A percentile compares a stretch with the other conserved stretches of the same genome.
Conservation (phyloP, 495 filamentous ascomycete species). For the Lentithecium fluviatile region DNA sequence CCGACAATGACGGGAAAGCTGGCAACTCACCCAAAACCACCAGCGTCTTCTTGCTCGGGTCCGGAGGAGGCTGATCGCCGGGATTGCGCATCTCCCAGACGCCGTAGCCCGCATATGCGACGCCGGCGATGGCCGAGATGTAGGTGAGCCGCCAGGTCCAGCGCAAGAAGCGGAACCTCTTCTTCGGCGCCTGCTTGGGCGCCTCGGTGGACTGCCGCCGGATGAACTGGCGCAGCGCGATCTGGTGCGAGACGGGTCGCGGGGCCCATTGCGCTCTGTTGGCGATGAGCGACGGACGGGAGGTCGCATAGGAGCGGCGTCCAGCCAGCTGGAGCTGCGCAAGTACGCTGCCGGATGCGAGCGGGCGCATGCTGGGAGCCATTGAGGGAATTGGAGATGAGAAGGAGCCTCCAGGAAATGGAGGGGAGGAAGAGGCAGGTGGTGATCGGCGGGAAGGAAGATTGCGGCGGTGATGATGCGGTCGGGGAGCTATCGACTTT, state of each 20-base stretch:
- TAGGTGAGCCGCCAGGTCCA: slow-evolving; percentile 79
- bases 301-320: slow-evolving; percentile 30
- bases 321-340: slow-evolving; percentile 30
- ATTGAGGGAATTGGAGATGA: slow-evolving; percentile 12
- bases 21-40: slow-evolving; percentile 80
- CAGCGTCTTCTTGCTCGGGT: slow-evolving; percentile 92
- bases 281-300: slow-evolving; percentile 26
- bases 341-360: slow-evolving; percentile 18
- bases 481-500: slow-evolving; percentile 1
- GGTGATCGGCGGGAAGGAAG: neutral
- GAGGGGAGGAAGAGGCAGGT: neutral
- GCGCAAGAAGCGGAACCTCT: slow-evolving; percentile 49
- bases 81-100: slow-evolving; percentile 82
- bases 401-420: neutral
- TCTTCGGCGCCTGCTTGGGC: slow-evolving; percentile 36
- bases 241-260: slow-evolving; percentile 26
- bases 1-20: neutral
- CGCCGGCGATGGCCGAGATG: slow-evolving; percentile 63
- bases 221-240: slow-evolving; percentile 32
- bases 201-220: slow-evolving; percentile 28
- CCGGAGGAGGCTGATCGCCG: slow-evolving; percentile 72
- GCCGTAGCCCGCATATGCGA: slow-evolving; percentile 71
- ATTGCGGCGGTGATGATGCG: neutral
- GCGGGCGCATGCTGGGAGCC: slow-evolving; percentile 32
- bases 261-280: slow-evolving; percentile 33